phyloP scores from a whole-genome alignment of 768 basidiomycete genomes.

The Glaciozyma antarctica region DNA sequence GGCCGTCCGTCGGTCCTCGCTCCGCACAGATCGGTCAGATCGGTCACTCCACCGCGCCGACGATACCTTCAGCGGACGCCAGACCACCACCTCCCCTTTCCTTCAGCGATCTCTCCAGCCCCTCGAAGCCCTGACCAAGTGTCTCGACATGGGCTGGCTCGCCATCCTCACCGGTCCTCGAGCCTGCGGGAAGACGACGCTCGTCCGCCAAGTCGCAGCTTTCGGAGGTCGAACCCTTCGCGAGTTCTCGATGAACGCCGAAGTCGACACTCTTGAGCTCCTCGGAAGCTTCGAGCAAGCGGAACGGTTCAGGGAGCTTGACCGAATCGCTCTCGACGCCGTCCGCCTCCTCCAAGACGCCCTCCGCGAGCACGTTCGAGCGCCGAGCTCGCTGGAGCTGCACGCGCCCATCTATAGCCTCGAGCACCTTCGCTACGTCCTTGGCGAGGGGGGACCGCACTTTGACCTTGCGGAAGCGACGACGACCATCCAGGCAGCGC shows the following conservation, averaged over 20 bases:
- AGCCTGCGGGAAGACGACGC: constrained; percentile 66
- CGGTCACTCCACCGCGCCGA: constrained; percentile 40
- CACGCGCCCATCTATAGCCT: constrained; percentile 4
- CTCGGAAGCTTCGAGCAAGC: constrained; percentile 93
- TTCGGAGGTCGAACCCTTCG: constrained; percentile 58
- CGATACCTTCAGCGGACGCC: constrained; percentile 36
- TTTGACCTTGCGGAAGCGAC: constrained; percentile 4
- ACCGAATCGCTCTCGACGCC: constrained; percentile 8
- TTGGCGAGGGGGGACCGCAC: constrained; percentile 7
- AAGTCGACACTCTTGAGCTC: constrained; percentile 87
- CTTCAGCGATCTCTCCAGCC: constrained; percentile 56
- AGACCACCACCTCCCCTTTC: constrained; percentile 42
- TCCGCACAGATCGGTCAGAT: constrained; percentile 61
- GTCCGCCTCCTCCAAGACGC: constrained; percentile 5
- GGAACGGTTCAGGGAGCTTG: constrained; percentile 42
- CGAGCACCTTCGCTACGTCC: constrained; percentile 5
- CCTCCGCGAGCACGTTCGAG: constrained; percentile 5
- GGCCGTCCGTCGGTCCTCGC: constrained; percentile 33
- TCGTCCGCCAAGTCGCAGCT: constrained; percentile 61
- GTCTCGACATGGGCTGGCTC: constrained; percentile 69
- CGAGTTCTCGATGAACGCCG: constrained; percentile 69
- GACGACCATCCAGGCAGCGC: background rate
- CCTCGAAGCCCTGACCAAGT: constrained; percentile 65
- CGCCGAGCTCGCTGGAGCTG: background rate
- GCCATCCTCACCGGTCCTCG: constrained; percentile 73